Base-by-base conservation (phyloP, 2,329 filamentous ascomycete genomes). In the Purpureocillium lavendulum region DNA sequence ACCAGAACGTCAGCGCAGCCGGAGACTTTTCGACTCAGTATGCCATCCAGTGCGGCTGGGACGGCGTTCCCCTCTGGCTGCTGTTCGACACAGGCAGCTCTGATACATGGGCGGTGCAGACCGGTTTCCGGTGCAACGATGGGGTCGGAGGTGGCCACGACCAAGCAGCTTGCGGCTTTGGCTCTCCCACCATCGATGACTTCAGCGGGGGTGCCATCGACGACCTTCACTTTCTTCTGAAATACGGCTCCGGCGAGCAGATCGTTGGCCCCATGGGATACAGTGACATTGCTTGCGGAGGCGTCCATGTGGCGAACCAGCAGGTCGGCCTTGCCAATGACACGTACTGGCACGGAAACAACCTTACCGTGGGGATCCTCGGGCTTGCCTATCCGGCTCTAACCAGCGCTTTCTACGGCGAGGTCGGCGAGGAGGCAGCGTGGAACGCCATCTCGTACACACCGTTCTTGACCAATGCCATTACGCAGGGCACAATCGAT, bases 331-430 rank as follows among this genome's bases (percentile, higher is more conserved):
- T 75, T 15, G 71, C 67, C 33, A 71, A 66, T 48, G 57, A 55
- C 41, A 71, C 70, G 3, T 64, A 63, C 49, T 75, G 71, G 71
- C 59, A 59, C 40, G 71, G 71, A 34, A 66, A 73, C 54, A 73
- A 73, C 51, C 48, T 65, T 33, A 74, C 71, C 17, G 68, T 67
- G 40, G 71, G 71, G 6, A 57, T 75, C 33, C 53, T 75, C 15
- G 71, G 71, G 0, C 60, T 75, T 41, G 70, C 68, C 1, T 75
- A 71, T 40, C 66, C 69, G 2, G 61, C 67, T 31, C 53, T 75
- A 24, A 73, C 70, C 1, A 72, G 64, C 37, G 67, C 64, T 11
- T 75, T 65, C 44, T 58, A 59, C 21, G 69, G 68, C 15, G 50
- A 56, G 1, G 48, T 59, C 10, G 53, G 55, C 3, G 56, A 65